Evolutionary conservation across 2,329 filamentous ascomycete genomes (phyloP).

Genomic region (Diaporthe batatas): DNA sequence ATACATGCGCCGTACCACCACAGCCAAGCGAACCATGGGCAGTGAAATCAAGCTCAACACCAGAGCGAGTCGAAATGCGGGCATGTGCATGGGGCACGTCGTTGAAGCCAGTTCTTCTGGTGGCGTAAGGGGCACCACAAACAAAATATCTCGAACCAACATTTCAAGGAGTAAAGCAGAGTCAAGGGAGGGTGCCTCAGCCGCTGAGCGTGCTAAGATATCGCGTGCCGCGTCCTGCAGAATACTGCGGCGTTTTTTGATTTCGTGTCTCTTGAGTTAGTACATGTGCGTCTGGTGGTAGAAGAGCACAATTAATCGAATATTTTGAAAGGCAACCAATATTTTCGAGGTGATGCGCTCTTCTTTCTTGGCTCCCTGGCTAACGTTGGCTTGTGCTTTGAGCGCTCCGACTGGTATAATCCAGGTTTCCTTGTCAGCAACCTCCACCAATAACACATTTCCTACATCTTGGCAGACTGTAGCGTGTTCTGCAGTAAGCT

Average conservation of each 20-base stretch:
- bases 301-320: conserved; percentile 21
- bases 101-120: not conserved
- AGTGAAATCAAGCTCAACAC: not conserved
- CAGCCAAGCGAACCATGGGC: not conserved
- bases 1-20: not conserved
- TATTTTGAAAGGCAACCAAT: not conserved
- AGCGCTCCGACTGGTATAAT: not conserved
- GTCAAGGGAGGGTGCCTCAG: not conserved
- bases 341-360: not conserved
- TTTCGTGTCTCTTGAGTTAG: conserved; percentile 10
- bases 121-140: not conserved
- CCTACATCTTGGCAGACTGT: too few relatives aligned
- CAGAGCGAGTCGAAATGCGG: not conserved
- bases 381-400: not conserved
- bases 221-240: conserved; percentile 4
- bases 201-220: conserved; percentile 22
- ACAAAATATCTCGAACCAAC: not conserved
- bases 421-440: not conserved
- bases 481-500: not conserved
- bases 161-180: not conserved
- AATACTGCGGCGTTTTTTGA: conserved; percentile 3
- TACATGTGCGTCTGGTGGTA: conserved; percentile 1
- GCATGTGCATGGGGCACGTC: not conserved
- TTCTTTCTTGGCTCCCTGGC: not conserved
- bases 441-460: not conserved